These are phyloP conservation scores for Mycena epipterygia DNA, from an alignment of 768 basidiomycete species.

Conservation along the genomic window DNA sequence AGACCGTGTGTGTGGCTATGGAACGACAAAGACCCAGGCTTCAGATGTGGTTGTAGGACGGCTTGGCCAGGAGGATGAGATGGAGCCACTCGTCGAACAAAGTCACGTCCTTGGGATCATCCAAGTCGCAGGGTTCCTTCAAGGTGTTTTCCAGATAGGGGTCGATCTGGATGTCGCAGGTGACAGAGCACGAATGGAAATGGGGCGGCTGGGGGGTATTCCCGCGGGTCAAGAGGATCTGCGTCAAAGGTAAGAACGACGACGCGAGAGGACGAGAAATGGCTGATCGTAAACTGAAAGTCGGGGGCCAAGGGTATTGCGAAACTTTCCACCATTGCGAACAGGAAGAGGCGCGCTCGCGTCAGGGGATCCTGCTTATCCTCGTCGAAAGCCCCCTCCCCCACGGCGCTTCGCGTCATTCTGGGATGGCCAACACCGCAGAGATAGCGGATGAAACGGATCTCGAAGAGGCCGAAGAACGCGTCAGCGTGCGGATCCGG, in stretches of 20 bases:
- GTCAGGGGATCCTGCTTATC: not conserved
- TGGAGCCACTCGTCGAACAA: not conserved
- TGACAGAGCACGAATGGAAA: not conserved
- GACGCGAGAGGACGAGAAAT: too few species aligned
- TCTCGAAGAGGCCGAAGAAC: not conserved
- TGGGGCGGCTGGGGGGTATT: too few species aligned
- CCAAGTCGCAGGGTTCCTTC: not conserved
- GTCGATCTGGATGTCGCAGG: not conserved
- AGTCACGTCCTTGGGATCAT: not conserved
- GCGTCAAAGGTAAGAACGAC: too few species aligned
- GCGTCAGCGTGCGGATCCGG: not conserved
- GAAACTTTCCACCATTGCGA: not conserved
- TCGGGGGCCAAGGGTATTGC: not conserved
- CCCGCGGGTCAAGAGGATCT: too few species aligned
- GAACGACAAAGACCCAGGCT: too few species aligned
- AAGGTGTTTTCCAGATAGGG: not conserved
- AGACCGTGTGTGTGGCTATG: too few species aligned
- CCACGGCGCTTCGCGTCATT: not conserved
- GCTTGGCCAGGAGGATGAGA: not conserved
- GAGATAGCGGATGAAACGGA: not conserved
- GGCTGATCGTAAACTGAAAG: too few species aligned
- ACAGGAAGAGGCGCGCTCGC: not conserved
- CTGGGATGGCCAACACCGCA: not conserved
- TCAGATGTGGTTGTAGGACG: not conserved
- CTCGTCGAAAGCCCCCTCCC: not conserved